phyloP scores from a whole-genome alignment of 345 rosid genomes.

The Geranium brycei region DNA sequence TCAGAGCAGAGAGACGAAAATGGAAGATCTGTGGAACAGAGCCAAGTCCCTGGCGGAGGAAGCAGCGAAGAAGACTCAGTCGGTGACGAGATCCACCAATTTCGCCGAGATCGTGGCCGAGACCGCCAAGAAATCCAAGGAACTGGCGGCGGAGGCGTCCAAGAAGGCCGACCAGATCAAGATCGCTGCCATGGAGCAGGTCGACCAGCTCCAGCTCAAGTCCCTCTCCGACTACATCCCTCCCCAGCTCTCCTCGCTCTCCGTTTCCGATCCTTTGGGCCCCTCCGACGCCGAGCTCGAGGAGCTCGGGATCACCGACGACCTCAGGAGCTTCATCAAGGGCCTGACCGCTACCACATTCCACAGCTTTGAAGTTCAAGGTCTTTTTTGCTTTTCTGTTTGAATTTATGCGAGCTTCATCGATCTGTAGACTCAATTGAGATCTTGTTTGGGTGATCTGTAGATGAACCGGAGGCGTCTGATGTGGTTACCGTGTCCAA shows the following conservation, averaged over 20 bases:
- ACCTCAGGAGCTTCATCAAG: slow-evolving; percentile 67
- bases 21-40: slow-evolving; percentile 86
- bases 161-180: slow-evolving; percentile 64
- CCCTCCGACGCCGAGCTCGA: slow-evolving; percentile 40
- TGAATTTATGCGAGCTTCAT: neutral
- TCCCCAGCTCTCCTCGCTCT: slow-evolving; percentile 37
- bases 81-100: slow-evolving; percentile 40
- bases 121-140: slow-evolving; percentile 81
- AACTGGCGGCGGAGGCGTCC: slow-evolving; percentile 82
- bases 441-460: slow-evolving; percentile 10
- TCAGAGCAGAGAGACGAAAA: slow-evolving; percentile 8
- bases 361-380: slow-evolving; percentile 65
- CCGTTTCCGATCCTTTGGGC: slow-evolving; percentile 23
- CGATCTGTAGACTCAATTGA: neutral
- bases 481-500: slow-evolving; percentile 38
- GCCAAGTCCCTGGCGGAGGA: slow-evolving; percentile 76
- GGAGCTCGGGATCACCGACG: slow-evolving; percentile 72
- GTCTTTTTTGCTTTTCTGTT: slow-evolving; percentile 14
- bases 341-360: slow-evolving; percentile 74
- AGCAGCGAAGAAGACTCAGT: slow-evolving; percentile 69
- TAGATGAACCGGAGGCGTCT: slow-evolving; percentile 35
- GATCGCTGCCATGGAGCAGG: slow-evolving; percentile 67
- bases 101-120: slow-evolving; percentile 72
- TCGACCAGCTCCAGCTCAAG: slow-evolving; percentile 79
- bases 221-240: slow-evolving; percentile 65